These are phyloP conservation scores for Naegleria gruberi DNA, from an alignment of 208 protist species.

Conservation along the genomic window DNA sequence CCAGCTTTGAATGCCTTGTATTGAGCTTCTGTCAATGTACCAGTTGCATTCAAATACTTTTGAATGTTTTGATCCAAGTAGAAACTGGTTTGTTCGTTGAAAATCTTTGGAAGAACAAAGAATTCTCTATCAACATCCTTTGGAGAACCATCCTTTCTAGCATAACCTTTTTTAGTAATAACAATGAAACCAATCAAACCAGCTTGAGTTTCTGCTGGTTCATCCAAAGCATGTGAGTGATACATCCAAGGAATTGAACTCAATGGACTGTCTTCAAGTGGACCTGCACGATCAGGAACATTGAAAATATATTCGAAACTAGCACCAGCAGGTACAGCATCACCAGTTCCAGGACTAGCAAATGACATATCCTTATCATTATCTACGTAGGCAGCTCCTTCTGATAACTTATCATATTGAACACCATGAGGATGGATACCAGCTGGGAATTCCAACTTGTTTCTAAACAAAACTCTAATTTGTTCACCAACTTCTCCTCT, in stretches of 20 bases:
- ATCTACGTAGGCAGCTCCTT: background rate
- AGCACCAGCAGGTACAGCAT: background rate
- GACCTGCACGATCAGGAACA: background rate
- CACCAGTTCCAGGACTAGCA: background rate
- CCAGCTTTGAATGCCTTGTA: background rate
- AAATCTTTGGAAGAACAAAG: background rate
- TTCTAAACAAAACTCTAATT: background rate
- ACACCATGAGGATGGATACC: background rate
- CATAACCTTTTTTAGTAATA: background rate
- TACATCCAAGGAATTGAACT: background rate
- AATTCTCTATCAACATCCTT: background rate
- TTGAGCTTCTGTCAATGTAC: background rate
- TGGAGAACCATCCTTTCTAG: background rate
- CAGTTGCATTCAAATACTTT: background rate
- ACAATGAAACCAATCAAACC: constrained; percentile 3
- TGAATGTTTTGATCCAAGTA: background rate
- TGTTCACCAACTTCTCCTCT: background rate
- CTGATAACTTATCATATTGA: background rate
- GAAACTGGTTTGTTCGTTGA: background rate
- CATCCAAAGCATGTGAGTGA: background rate
- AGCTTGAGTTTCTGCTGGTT: background rate
- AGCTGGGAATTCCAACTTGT: background rate
- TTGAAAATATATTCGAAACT: background rate
- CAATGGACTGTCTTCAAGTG: background rate
- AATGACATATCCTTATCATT: background rate